These are phyloP conservation scores for Heimioporus sp. DNA, from an alignment of 768 basidiomycete genomes.

Conservation along the genomic window DNA sequence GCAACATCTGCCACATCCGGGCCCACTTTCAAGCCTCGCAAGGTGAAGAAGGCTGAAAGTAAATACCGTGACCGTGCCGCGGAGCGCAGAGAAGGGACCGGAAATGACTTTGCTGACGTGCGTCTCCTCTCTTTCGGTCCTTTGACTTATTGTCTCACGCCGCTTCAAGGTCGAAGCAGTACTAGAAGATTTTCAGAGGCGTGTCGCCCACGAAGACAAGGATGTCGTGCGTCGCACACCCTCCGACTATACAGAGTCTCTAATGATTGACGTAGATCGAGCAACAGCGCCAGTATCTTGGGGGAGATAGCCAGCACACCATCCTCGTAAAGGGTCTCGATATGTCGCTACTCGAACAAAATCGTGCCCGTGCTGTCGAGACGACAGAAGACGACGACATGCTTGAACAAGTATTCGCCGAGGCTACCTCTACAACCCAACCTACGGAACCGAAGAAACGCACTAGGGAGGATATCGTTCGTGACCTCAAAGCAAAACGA, in stretches of 20 bases:
- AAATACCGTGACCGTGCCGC: slow-evolving; percentile 75
- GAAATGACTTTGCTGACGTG: slow-evolving; percentile 74
- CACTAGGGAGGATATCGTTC: slow-evolving; percentile 74
- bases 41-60: slow-evolving; percentile 59
- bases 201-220: slow-evolving; percentile 56
- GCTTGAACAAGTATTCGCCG: slow-evolving; percentile 72
- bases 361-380: slow-evolving; percentile 63
- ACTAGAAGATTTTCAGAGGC: slow-evolving; percentile 77
- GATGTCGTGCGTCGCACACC: slow-evolving; percentile 45
- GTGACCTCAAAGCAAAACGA: slow-evolving; percentile 67
- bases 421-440: slow-evolving; percentile 34
- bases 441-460: slow-evolving; percentile 54
- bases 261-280: slow-evolving; percentile 51
- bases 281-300: slow-evolving; percentile 71
- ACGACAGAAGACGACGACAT: slow-evolving; percentile 72
- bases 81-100: slow-evolving; percentile 64
- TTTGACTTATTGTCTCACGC: neutral
- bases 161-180: slow-evolving; percentile 67
- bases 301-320: slow-evolving; percentile 83
- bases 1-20: slow-evolving; percentile 50
- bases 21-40: slow-evolving; percentile 79
- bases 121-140: slow-evolving; percentile 5
- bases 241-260: neutral
- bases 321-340: slow-evolving; percentile 91
- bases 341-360: slow-evolving; percentile 79